Conservation (phyloP, 2,329 filamentous ascomycete genomes). For the Phoma herbarum region DNA sequence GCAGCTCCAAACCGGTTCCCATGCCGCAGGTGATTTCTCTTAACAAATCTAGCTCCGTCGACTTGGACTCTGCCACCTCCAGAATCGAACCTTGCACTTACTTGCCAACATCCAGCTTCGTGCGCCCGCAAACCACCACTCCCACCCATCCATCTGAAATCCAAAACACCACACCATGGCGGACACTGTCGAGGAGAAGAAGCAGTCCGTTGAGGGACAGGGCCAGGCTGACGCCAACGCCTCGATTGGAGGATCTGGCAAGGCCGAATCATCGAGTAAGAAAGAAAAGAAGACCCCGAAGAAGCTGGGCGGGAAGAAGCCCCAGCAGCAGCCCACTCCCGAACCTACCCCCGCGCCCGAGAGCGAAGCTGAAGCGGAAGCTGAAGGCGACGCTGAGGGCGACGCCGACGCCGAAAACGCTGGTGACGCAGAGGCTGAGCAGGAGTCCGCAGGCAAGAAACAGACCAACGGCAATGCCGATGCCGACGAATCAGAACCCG, state of each 20-base stretch:
- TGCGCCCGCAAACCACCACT: constrained; percentile 2
- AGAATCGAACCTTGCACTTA: constrained; percentile 28
- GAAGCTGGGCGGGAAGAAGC: constrained; percentile 59
- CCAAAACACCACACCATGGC: constrained; percentile 44
- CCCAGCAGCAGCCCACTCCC: constrained; percentile 57
- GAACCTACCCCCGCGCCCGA: constrained; percentile 57
- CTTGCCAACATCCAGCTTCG: constrained; percentile 23
- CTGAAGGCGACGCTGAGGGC: constrained; percentile 34
- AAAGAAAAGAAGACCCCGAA: constrained; percentile 60
- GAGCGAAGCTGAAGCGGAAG: constrained; percentile 51
- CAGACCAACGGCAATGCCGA: constrained; percentile 46
- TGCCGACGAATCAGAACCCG: constrained; percentile 57
- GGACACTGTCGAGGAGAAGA: constrained; percentile 51
- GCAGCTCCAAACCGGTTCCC: constrained; percentile 50
- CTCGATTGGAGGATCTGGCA: constrained; percentile 48
- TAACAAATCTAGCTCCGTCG: constrained; percentile 43
- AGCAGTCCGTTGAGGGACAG: constrained; percentile 49
- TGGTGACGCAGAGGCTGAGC: constrained; percentile 51
- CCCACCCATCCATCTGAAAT: constrained; percentile 8
- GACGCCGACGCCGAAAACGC: constrained; percentile 19
- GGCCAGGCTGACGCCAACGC: constrained; percentile 50
- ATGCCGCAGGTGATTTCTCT: constrained; percentile 38
- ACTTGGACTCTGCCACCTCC: constrained; percentile 26
- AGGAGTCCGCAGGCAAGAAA: constrained; percentile 52
- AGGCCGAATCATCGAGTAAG: constrained; percentile 53